Conservation (phyloP, 1,284 basidiomycete genomes). For the Malassezia dermatis region DNA sequence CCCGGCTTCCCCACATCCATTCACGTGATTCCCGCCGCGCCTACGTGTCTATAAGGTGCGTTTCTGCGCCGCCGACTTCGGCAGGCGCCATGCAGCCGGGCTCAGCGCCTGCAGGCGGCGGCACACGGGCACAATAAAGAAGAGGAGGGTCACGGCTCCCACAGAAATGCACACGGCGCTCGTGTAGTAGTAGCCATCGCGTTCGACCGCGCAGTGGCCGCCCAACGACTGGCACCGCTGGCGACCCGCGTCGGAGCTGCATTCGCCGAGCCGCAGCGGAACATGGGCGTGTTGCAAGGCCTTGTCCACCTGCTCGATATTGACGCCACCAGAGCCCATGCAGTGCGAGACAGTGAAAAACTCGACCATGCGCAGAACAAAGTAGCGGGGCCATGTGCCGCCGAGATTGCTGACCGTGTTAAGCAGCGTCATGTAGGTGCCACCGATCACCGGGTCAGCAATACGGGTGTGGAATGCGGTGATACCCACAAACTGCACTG, state of each 20-base stretch:
- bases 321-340: slow-evolving; percentile 18
- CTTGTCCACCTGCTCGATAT: slow-evolving; percentile 19
- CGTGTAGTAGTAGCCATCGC: slow-evolving; percentile 86
- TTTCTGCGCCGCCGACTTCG: not conserved
- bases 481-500: slow-evolving; percentile 95
- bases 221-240: slow-evolving; percentile 62
- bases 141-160: slow-evolving; percentile 62
- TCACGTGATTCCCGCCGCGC: not conserved
- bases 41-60: not conserved
- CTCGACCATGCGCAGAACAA: slow-evolving; percentile 62
- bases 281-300: not conserved
- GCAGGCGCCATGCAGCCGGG: slow-evolving; percentile 33
- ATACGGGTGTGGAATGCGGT: slow-evolving; percentile 96
- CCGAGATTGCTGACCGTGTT: slow-evolving; percentile 96
- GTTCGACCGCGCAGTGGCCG: slow-evolving; percentile 69
- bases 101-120: slow-evolving; percentile 60
- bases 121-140: slow-evolving; percentile 74
- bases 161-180: slow-evolving; percentile 66
- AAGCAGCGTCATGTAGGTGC: slow-evolving; percentile 56
- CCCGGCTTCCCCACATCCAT: not conserved
- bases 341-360: slow-evolving; percentile 36
- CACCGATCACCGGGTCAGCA: slow-evolving; percentile 91
- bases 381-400: slow-evolving; percentile 93
- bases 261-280: slow-evolving; percentile 21
- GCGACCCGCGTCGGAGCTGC: slow-evolving; percentile 56